These are phyloP conservation scores for Penicillium sp. DNA, from an alignment of 2,329 filamentous ascomycete genomes.

Conservation along the genomic window DNA sequence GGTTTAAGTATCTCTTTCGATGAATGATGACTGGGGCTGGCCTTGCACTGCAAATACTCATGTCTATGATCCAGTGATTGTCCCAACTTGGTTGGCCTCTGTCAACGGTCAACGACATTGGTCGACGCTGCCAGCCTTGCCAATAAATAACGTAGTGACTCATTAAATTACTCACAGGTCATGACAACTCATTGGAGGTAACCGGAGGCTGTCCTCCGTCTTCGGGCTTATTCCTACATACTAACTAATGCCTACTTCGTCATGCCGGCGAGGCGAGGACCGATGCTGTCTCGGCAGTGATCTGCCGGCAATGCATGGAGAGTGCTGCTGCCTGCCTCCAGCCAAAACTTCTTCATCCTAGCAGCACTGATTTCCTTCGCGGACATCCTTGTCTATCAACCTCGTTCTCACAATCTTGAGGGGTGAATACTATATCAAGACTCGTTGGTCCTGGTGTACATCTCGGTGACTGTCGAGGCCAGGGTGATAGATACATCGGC, in stretches of 20 bases:
- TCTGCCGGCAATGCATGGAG: slow-evolving; percentile 44
- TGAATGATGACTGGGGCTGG: no score
- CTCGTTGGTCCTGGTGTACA: no score
- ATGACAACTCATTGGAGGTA: neutral
- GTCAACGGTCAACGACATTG: neutral
- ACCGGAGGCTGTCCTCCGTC: slow-evolving; percentile 11
- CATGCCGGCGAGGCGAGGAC: neutral
- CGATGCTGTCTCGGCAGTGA: neutral
- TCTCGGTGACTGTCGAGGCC: neutral
- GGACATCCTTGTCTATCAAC: slow-evolving; percentile 23
- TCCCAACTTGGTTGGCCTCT: neutral
- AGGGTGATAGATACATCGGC: neutral
- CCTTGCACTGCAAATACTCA: no score
- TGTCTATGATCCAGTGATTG: neutral
- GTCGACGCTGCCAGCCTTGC: neutral
- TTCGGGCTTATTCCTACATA: slow-evolving; percentile 62
- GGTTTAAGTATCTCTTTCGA: no score
- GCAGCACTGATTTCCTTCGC: neutral
- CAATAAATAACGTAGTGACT: neutral
- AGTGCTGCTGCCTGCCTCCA: slow-evolving; percentile 81
- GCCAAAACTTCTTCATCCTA: slow-evolving; percentile 69
- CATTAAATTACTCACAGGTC: neutral
- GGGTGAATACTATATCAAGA: neutral
- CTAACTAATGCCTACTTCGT: neutral
- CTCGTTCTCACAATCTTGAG: neutral